Evolutionary conservation across 208 protist species (phyloP), one percentile per base, ranked within the genome.

Genomic region (Trypanosoma boissoni): DNA sequence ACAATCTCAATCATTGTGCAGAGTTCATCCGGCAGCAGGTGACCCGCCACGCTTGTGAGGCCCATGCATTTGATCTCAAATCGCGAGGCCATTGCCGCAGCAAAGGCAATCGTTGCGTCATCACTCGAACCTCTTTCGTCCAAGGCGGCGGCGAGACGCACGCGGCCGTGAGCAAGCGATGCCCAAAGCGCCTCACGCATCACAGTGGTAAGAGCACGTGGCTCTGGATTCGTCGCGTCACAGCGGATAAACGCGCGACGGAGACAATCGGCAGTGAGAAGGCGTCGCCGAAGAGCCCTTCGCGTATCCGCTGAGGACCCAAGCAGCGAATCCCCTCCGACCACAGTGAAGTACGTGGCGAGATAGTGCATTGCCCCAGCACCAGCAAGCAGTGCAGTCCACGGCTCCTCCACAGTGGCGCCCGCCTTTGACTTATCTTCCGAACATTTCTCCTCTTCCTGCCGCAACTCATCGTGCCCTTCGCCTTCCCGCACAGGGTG

Each of bases 1-100:
- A 80, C 55, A 23, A 64, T 54, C 66, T 80, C 79, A 27, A 74
- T 36, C 72, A 80, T 77, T 14, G 80, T 78, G 55, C 72, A 73
- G 29, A 86, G 51, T 62, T 86, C 80, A 50, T 86, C 80, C 24
- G 66, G 52, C 42, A 72, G 65, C 16, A 86, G 41, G 29, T 52
- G 58, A 7, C 34, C 23, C 39, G 39, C 51, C 0, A 61, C 63
- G 28, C 61, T 10, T 36, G 48, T 51, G 27, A 83, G 51, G 27
- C 41, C 37, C 57, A 83, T 41, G 42, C 72, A 86, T 20, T 64
- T 68, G 20, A 48, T 45, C 60, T 74, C 66, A 50, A 76, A 86
- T 3, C 45, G 29, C 10, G 58, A 43, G n/a, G 58, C 51, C 34
- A 86, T 34, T 28, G 68, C 21, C 1, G 49, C 53, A n/a, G 54